Conservation (phyloP, 108 stramenopile genomes). For the Mediolabrus comicus region DNA sequence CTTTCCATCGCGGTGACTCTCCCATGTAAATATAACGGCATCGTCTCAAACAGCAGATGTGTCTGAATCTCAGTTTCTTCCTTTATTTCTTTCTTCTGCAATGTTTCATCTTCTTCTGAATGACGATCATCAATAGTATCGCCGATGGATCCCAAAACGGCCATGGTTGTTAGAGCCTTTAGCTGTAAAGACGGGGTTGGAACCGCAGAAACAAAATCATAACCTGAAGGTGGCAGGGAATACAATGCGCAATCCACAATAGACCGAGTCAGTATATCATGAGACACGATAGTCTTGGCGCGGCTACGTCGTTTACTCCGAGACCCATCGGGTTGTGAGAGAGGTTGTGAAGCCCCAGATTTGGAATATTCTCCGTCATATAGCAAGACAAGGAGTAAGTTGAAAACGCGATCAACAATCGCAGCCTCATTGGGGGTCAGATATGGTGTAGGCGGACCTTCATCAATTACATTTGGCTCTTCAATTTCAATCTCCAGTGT, state of each 20-base stretch:
- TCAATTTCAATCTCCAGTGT: constrained; percentile 33
- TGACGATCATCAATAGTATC: constrained; percentile 16
- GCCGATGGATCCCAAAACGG: constrained; percentile 45
- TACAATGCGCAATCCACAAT: constrained; percentile 71
- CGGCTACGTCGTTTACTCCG: constrained; percentile 27
- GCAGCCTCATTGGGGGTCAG: constrained; percentile 40
- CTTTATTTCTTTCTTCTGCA: constrained; percentile 17
- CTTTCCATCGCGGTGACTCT: constrained; percentile 59
- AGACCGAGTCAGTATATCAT: constrained; percentile 46
- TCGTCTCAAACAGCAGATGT: constrained; percentile 37
- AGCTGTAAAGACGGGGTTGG: constrained; percentile 63
- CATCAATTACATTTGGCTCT: constrained; percentile 36
- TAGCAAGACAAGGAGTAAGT: constrained; percentile 55
- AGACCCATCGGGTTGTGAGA: constrained; percentile 41
- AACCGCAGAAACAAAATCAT: constrained; percentile 52
- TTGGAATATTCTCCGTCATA: constrained; percentile 46
- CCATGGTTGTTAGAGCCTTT: constrained; percentile 60
- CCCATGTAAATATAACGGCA: constrained; percentile 46
- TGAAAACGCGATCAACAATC: constrained; percentile 48
- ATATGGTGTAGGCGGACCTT: constrained; percentile 32
- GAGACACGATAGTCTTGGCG: constrained; percentile 50
- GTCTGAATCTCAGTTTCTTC: constrained; percentile 32
- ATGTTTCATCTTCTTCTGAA: not conserved
- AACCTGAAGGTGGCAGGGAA: constrained; percentile 49
- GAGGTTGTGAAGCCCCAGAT: constrained; percentile 33